Base-by-base conservation (phyloP, 2,329 filamentous ascomycete genomes). In the Pezicula radicicola region DNA sequence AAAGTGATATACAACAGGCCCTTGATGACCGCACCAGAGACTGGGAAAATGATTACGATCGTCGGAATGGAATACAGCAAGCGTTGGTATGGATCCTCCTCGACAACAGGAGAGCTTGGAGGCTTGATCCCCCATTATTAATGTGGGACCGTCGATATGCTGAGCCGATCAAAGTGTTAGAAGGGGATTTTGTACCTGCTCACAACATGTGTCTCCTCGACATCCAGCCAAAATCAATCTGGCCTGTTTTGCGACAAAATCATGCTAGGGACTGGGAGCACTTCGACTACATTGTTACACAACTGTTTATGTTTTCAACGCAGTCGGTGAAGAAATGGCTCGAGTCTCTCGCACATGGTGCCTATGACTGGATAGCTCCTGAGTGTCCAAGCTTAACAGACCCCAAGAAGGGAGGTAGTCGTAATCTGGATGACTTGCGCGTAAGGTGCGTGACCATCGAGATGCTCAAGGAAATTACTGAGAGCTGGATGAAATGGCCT, bases 61-160 rank as follows among this genome's bases (percentile, higher is more conserved):
- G 18, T 3, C 30, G 43, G 21, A 30, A 19, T 50, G 67, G 66
- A 51, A 68, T 65, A 60, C 52, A 59, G 9, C 57, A 61, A 25
- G 64, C 65, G 30, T 69, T 74, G 50, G 75, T 75, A 60, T 52
- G 63, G 19, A 65, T 70, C 28, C 61, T 70, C 45, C 71, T 74
- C 28, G 84, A 88, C 60, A 82, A 84, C 62, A 66, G 76, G 42
- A 78, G 80, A 56, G 58, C 78, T 15, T 74, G 78, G 60, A 66
- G 70, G 46, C 72, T 77, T 66, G 60, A 74, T 0, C 73, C 76
- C 1, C 79, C 83, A 0, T 60, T 77, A 1, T 67, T 93, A 3
- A 61, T 75, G 25, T 92, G 85, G 83, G 90, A 96, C 67, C 76
- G 79, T 1, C 83, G 91, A 15, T 70, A 74, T 2, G 84, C 82